Evolutionary conservation across 129 eudicot genomes (phyloP).

Genomic region (Flaveria linearis): DNA sequence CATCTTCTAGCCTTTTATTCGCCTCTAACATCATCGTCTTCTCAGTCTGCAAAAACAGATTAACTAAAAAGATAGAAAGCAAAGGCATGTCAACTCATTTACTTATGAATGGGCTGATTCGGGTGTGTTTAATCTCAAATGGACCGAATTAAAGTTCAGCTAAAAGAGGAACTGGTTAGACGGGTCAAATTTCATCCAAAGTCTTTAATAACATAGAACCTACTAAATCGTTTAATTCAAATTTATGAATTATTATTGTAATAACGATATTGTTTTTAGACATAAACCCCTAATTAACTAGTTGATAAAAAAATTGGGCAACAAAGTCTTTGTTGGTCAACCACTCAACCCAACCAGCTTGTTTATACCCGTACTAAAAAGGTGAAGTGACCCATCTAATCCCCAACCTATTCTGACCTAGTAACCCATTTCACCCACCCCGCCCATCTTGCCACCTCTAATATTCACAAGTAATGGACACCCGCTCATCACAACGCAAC

Average conservation of each 20-base stretch:
- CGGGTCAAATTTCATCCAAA: not conserved
- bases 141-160: not conserved
- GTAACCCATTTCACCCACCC: not conserved
- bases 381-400: not conserved
- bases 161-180: not conserved
- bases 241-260: not conserved
- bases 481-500: constrained; percentile 5
- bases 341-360: not conserved
- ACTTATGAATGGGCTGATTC: not conserved
- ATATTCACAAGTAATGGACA: constrained; percentile 1
- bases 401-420: constrained; percentile 12
- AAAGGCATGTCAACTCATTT: not conserved
- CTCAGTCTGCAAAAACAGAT: constrained; percentile 48
- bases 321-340: not conserved
- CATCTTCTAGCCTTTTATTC: constrained; percentile 59
- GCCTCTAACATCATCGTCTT: constrained; percentile 58
- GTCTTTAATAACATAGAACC: not conserved
- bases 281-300: not conserved
- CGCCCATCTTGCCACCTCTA: not conserved
- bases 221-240: too few relatives aligned
- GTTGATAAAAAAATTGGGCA: not conserved
- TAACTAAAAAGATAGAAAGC: not conserved
- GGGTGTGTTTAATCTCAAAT: not conserved
- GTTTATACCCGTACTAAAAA: not conserved
- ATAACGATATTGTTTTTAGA: not conserved